Evolutionary conservation across 148 eudicot genomes (phyloP).

Genomic region (Vaccinium macrocarpon): DNA sequence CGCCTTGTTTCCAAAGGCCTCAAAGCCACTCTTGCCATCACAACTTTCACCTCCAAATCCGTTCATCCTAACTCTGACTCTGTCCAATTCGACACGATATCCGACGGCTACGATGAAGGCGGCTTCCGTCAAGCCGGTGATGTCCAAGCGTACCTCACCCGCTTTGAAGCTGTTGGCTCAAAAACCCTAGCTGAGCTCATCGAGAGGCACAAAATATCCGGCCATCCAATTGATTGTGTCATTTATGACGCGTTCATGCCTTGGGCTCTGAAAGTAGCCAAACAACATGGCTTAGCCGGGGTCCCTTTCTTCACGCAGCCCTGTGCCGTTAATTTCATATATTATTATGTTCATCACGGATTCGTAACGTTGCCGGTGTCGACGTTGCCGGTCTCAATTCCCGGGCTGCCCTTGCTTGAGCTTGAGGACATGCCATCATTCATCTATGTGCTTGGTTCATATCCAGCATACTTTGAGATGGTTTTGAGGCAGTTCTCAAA

Average conservation of each 20-base stretch:
- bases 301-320: slow-evolving; percentile 52
- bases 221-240: slow-evolving; percentile 33
- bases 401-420: slow-evolving; percentile 51
- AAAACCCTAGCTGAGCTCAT: slow-evolving; percentile 29
- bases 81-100: slow-evolving; percentile 36
- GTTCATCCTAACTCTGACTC: slow-evolving; percentile 18
- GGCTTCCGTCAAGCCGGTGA: slow-evolving; percentile 27
- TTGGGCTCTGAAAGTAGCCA: slow-evolving; percentile 42
- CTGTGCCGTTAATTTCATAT: slow-evolving; percentile 37
- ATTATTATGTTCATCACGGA: slow-evolving; percentile 25
- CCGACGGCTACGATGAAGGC: slow-evolving; percentile 47
- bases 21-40: slow-evolving; percentile 41
- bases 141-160: slow-evolving; percentile 24
- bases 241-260: slow-evolving; percentile 46
- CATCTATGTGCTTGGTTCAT: slow-evolving; percentile 34
- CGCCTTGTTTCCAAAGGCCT: slow-evolving; percentile 40
- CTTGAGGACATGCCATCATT: slow-evolving; percentile 49
- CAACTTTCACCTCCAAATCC: slow-evolving; percentile 32
- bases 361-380: slow-evolving; percentile 26
- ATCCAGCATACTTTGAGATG: slow-evolving; percentile 58
- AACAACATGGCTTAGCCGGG: slow-evolving; percentile 25
- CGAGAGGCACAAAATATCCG: slow-evolving; percentile 11
- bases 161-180: slow-evolving; percentile 28
- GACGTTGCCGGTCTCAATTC: slow-evolving; percentile 26
- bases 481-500: slow-evolving; percentile 44